A percentile compares a stretch with the other conserved stretches of the same genome.
These are phyloP conservation scores for Hanseniaspora lindneri DNA, from an alignment of 805 yeast genomes.

Conservation along the genomic window DNA sequence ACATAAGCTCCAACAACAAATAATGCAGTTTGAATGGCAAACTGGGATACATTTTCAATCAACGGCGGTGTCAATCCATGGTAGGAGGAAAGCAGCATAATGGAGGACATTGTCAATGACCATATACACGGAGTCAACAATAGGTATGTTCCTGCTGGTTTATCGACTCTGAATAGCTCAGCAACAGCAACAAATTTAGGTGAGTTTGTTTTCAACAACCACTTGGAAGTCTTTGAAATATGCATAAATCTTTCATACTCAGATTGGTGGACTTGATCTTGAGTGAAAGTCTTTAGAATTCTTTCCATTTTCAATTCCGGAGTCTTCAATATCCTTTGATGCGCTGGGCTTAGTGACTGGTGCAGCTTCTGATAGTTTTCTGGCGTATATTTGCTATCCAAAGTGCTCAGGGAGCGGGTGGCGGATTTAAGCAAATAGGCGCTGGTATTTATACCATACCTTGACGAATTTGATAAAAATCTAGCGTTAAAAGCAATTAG, in stretches of 20 bases:
- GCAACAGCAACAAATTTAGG: conserved; percentile 86
- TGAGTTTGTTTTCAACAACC: conserved; percentile 37
- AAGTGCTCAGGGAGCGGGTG: neutral
- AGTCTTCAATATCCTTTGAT: conserved; percentile 10
- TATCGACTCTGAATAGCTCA: conserved; percentile 79
- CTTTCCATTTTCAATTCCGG: conserved; percentile 10
- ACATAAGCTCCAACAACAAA: conserved; percentile 77
- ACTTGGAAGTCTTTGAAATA: neutral
- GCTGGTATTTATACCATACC: too few species aligned
- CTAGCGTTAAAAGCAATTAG: too few species aligned
- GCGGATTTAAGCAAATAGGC: neutral
- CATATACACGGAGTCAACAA: conserved; percentile 77
- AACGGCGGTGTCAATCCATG: neutral
- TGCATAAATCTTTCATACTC: conserved; percentile 34
- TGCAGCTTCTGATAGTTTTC: conserved; percentile 7
- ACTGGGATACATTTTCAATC: neutral
- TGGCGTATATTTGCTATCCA: neutral
- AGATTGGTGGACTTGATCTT: conserved; percentile 30
- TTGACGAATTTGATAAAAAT: too few species aligned
- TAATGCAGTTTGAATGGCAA: conserved; percentile 24
- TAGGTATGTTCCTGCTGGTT: conserved; percentile 90
- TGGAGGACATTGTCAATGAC: conserved; percentile 88
- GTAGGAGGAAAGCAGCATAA: conserved; percentile 40
- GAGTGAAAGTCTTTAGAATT: conserved; percentile 20
- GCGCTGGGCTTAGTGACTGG: neutral